A percentile compares a stretch with the other conserved stretches of the same genome.
These are phyloP conservation scores for Boletus reticulatus DNA, from an alignment of 768 basidiomycete species.

Conservation along the genomic window DNA sequence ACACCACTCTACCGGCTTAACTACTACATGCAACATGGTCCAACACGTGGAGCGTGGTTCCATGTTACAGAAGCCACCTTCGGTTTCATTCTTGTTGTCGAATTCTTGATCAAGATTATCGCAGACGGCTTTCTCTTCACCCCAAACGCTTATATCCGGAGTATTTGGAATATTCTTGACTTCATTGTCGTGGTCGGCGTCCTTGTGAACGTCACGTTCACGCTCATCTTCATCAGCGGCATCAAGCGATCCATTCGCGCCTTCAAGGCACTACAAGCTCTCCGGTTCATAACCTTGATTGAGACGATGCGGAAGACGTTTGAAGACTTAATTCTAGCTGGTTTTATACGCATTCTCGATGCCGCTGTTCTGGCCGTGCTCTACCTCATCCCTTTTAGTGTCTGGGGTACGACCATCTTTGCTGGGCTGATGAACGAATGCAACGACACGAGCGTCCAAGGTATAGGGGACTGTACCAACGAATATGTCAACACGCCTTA, in stretches of 20 bases:
- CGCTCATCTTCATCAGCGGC: conserved; percentile 72
- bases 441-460: conserved; percentile 59
- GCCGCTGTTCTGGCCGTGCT: conserved; percentile 87
- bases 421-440: conserved; percentile 81
- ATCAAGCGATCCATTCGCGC: conserved; percentile 79
- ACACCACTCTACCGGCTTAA: conserved; percentile 79
- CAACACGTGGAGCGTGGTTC: conserved; percentile 76
- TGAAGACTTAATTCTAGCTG: conserved; percentile 82
- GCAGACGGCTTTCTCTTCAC: conserved; percentile 92
- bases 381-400: conserved; percentile 89
- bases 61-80: conserved; percentile 75
- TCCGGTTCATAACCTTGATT: conserved; percentile 87
- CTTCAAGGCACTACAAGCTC: conserved; percentile 82
- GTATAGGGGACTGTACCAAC: conserved; percentile 65
- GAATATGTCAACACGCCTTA: conserved; percentile 70
- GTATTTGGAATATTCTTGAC: conserved; percentile 91
- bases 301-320: conserved; percentile 85
- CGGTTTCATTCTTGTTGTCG: conserved; percentile 67
- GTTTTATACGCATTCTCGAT: conserved; percentile 79
- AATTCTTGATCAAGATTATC: conserved; percentile 86
- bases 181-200: conserved; percentile 80
- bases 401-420: conserved; percentile 95
- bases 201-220: conserved; percentile 69
- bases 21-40: conserved; percentile 60
- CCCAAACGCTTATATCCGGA: conserved; percentile 87